Conservation (phyloP, 805 yeast genomes). For the Myxozyma geophila region DNA sequence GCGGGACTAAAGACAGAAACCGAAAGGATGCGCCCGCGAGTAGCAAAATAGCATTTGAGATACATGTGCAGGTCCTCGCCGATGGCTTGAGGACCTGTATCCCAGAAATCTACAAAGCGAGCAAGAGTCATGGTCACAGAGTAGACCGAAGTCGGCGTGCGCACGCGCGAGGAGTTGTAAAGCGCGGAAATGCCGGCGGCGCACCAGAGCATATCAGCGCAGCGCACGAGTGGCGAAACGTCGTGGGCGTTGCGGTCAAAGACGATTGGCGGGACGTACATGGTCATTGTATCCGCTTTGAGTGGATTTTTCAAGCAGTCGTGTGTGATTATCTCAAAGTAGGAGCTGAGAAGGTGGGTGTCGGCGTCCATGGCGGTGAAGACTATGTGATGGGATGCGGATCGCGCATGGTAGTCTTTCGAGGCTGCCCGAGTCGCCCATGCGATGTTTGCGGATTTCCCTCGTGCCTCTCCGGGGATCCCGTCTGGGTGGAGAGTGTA, state of each 20-base stretch:
- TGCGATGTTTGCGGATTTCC: slow-evolving; percentile 37
- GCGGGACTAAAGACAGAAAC: slow-evolving; percentile 36
- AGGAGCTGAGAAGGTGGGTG: slow-evolving; percentile 32
- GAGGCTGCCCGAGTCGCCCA: slow-evolving; percentile 36
- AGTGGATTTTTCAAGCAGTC: slow-evolving; percentile 7
- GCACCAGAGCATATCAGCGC: slow-evolving; percentile 38
- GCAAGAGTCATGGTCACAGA: slow-evolving; percentile 34
- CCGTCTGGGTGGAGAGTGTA: slow-evolving; percentile 31
- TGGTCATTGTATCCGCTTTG: slow-evolving; percentile 10
- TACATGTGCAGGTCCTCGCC: slow-evolving; percentile 39
- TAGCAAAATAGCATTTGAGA: slow-evolving; percentile 33
- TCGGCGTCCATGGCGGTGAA: slow-evolving; percentile 38
- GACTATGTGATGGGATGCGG: slow-evolving; percentile 8
- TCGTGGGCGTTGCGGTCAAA: slow-evolving; percentile 38
- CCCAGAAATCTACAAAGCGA: slow-evolving; percentile 37
- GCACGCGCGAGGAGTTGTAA: slow-evolving; percentile 26
- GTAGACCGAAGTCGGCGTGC: slow-evolving; percentile 37
- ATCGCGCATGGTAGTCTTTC: slow-evolving; percentile 3
- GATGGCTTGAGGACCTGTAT: slow-evolving; percentile 36
- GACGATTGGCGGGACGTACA: slow-evolving; percentile 35
- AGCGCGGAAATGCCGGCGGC: slow-evolving; percentile 37
- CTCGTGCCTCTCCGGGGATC: slow-evolving; percentile 34
- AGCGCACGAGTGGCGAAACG: slow-evolving; percentile 34
- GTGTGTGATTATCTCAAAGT: slow-evolving; percentile 25
- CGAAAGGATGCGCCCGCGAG: slow-evolving; percentile 28